These are phyloP conservation scores for Enterospora canceri DNA, from an alignment of 371 early-diverging fungal species.

Conservation along the genomic window DNA sequence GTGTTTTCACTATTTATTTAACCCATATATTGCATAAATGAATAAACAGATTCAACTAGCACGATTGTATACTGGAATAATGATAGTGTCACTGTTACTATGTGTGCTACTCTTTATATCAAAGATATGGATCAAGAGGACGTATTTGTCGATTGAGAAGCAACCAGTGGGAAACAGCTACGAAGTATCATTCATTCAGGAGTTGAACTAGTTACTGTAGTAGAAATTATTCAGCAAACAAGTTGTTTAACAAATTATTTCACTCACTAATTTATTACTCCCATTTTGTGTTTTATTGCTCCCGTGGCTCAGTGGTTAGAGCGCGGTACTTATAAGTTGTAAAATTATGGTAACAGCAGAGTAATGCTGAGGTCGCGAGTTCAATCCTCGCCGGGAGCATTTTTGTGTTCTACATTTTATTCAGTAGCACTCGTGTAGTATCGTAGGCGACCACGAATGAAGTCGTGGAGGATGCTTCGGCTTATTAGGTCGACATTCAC, in stretches of 20 bases:
- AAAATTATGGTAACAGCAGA: slow-evolving; percentile 27
- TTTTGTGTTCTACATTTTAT: neutral
- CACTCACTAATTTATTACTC: no score
- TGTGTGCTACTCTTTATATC: no score
- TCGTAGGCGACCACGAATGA: slow-evolving; percentile 91
- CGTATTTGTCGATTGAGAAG: no score
- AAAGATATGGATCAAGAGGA: no score
- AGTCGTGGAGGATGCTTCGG: slow-evolving; percentile 93
- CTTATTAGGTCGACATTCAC: slow-evolving; percentile 77
- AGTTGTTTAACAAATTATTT: no score
- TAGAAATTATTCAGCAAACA: no score
- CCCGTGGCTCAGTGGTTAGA: slow-evolving; percentile 44
- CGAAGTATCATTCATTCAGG: no score
- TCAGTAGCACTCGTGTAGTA: slow-evolving; percentile 57
- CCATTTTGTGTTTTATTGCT: no score
- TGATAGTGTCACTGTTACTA: neutral
- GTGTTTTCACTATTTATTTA: neutral
- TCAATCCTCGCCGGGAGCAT: slow-evolving; percentile 37
- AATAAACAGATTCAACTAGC: neutral
- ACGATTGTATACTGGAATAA: neutral
- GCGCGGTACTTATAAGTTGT: slow-evolving; percentile 41
- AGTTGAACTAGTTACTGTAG: no score
- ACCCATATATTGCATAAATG: neutral
- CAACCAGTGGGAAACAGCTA: no score
- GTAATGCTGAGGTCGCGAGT: slow-evolving; percentile 44